Evolutionary conservation across 768 basidiomycete species (phyloP), one percentile per base, ranked within the genome.

Genomic region (Leccinum pellstonianum): DNA sequence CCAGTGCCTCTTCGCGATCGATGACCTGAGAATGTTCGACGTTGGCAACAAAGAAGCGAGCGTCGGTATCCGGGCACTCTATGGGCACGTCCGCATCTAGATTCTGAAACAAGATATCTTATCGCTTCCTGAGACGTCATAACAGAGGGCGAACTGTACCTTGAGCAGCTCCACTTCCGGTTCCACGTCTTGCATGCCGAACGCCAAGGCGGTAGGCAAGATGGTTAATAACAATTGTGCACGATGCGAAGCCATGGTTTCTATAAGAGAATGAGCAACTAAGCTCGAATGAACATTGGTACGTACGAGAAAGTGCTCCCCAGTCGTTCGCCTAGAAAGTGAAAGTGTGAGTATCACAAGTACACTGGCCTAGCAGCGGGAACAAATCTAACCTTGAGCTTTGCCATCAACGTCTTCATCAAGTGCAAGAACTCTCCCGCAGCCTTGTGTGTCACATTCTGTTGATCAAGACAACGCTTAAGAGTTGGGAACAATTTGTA

Each of bases 321-420:
- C 85, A 86, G 60, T 86, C 85, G 57, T 84, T 85, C 2, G 82
- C 79, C 84, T 85, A 51, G 25, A 27, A 27, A 27, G 6, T 10
- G 25, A 27, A 27, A 27, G 6, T 10, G 25, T 66, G 8, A 63
- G 50, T n/a, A 52, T 57, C 17, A 17, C 3, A 5, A 2, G 3
- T 11, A 5, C n/a, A n/a, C 0, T 14, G 2, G 19, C n/a, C 50
- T 21, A 50, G 23, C 12, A 23, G 9, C 3, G 15, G n/a, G 1
- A 21, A 41, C 23, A 56, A n/a, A 21, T 29, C 59, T 51, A 41
- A 82, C 85, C 78, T 86, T 86, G 55, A 86, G 70, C 60, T 86
- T 86, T 6, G 85, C 86, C 85, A 86, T 86, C 52, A 86, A 62
- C 0, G 82, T 82, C 69, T 86, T 86, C 63, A 86, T 70, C 0